Evolutionary conservation across 805 yeast genomes (phyloP).

Genomic region (Candida maltosa): DNA sequence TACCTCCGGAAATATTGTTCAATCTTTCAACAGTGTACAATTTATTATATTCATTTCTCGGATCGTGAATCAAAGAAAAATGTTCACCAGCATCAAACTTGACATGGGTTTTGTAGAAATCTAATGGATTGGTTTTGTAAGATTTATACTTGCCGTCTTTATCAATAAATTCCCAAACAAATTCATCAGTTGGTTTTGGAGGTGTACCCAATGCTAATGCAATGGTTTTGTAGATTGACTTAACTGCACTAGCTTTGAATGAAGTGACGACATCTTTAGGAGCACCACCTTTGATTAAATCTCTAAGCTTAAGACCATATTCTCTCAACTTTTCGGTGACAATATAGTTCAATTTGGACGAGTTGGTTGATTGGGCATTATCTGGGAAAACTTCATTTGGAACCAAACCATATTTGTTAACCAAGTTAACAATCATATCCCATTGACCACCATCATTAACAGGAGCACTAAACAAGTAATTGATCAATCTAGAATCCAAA

Average conservation of each 20-base stretch:
- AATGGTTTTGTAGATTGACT: constrained; percentile 62
- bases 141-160: constrained; percentile 59
- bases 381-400: constrained; percentile 77
- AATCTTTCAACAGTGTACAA: constrained; percentile 70
- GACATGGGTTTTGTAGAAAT: constrained; percentile 57
- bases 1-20: constrained; percentile 72
- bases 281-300: constrained; percentile 40
- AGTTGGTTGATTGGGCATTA: constrained; percentile 52
- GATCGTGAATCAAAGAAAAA: constrained; percentile 77
- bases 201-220: constrained; percentile 75
- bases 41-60: constrained; percentile 66
- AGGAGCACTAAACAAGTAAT: constrained; percentile 62
- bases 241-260: constrained; percentile 44
- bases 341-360: constrained; percentile 54
- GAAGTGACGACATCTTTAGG: constrained; percentile 32
- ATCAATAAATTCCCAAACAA: constrained; percentile 73
- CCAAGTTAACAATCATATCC: constrained; percentile 74
- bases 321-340: constrained; percentile 72
- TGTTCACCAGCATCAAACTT: constrained; percentile 48
- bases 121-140: constrained; percentile 59
- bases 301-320: constrained; percentile 68
- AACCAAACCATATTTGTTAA: constrained; percentile 77
- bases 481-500: constrained; percentile 68
- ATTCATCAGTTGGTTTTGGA: constrained; percentile 64
- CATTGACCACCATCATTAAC: constrained; percentile 86